Percentiles rank a stretch among this genome's conserved stretches.
These are phyloP conservation scores for Tuber microsphaerosporum DNA, from an alignment of 495 filamentous ascomycete species.

Conservation along the genomic window DNA sequence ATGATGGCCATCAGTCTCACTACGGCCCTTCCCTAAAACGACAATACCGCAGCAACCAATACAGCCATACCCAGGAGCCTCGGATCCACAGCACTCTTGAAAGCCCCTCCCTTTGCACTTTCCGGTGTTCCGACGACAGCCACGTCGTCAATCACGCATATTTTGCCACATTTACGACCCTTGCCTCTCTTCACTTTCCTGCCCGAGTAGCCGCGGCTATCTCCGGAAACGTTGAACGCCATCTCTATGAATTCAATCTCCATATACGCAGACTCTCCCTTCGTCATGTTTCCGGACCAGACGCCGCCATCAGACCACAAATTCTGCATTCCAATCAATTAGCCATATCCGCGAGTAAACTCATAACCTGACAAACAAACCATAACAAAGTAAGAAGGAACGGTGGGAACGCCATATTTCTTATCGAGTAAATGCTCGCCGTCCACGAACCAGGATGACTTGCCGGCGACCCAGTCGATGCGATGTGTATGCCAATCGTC, in stretches of 20 bases:
- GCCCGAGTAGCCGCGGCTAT: not conserved
- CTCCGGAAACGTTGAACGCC: constrained; percentile 52
- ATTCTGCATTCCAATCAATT: constrained; percentile 43
- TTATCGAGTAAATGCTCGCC: constrained; percentile 52
- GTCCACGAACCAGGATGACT: constrained; percentile 64
- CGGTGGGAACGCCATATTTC: constrained; percentile 56
- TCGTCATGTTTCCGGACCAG: constrained; percentile 67
- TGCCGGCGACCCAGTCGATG: constrained; percentile 60
- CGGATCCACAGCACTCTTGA: not conserved
- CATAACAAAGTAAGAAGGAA: constrained; percentile 55
- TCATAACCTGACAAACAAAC: constrained; percentile 5
- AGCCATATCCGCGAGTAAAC: not conserved
- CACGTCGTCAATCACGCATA: constrained; percentile 31
- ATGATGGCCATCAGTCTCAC: not conserved
- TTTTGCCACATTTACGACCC: constrained; percentile 10
- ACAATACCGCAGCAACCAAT: not conserved
- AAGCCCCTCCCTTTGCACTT: not conserved
- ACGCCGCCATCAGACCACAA: constrained; percentile 68
- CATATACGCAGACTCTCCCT: constrained; percentile 54
- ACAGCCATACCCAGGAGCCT: not conserved
- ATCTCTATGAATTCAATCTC: constrained; percentile 71
- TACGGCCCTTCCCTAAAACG: not conserved
- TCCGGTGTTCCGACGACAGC: constrained; percentile 19
- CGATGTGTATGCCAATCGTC: constrained; percentile 60
- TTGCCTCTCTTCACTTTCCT: constrained; percentile 5